A percentile compares a stretch with the other conserved stretches of the same genome.
Conservation (phyloP, 2,329 filamentous ascomycete species). For the Arachnopeziza araneosa region DNA sequence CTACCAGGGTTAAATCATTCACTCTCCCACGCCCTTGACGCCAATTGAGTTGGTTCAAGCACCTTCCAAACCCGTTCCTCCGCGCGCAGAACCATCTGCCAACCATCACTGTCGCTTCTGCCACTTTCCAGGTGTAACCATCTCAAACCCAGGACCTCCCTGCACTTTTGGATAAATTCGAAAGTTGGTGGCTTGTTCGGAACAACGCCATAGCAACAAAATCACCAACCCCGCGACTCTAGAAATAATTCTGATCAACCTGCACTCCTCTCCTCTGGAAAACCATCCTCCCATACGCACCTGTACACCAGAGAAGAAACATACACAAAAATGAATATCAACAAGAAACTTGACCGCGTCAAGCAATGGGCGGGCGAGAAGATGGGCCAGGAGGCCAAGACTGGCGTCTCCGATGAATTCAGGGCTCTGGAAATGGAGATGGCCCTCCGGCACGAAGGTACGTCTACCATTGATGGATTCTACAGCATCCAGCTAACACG, state of each 20-base stretch:
- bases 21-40: too few relatives aligned
- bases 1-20: too few relatives aligned
- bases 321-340: constrained; percentile 32
- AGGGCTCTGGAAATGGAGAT: constrained; percentile 86
- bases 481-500: constrained; percentile 12
- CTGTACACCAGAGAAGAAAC: background rate
- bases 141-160: background rate
- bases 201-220: background rate
- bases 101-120: background rate
- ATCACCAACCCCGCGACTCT: background rate
- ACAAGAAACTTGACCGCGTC: constrained; percentile 88
- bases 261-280: background rate
- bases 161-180: background rate
- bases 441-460: constrained; percentile 82
- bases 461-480: constrained; percentile 20
- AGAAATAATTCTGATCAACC: background rate
- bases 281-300: background rate
- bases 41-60: too few relatives aligned
- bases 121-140: background rate
- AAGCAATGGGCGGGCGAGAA: constrained; percentile 98
- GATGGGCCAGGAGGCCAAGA: constrained; percentile 89
- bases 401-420: constrained; percentile 83
- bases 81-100: background rate
- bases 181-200: background rate
- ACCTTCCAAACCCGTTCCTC: too few relatives aligned